A percentile compares a stretch with the other conserved stretches of the same genome.
Evolutionary conservation across 495 filamentous ascomycete genomes (phyloP).

Genomic region (Hypoxylon rickii): DNA sequence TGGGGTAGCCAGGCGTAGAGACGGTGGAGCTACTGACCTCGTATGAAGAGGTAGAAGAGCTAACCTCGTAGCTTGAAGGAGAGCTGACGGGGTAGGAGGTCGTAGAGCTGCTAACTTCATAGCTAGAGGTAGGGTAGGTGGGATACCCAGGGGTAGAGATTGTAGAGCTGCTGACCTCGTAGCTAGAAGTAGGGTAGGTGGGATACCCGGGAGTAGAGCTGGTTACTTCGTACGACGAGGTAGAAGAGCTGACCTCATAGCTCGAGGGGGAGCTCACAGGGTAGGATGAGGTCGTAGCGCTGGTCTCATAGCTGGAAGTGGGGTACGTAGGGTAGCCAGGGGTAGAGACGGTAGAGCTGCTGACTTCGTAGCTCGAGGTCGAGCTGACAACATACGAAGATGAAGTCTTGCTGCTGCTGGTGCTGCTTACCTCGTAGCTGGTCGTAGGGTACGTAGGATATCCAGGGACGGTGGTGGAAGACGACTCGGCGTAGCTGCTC

Average conservation of each 20-base stretch:
- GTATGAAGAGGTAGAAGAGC: not conserved
- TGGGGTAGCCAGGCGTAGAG: too few species aligned
- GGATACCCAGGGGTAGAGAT: slow-evolving; percentile 2
- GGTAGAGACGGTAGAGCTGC: not conserved
- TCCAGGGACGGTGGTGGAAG: not conserved
- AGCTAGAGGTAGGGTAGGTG: not conserved
- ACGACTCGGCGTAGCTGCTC: too few species aligned
- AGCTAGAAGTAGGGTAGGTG: not conserved
- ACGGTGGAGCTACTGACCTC: not conserved
- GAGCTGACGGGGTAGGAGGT: not conserved
- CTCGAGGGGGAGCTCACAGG: not conserved
- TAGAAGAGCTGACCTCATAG: slow-evolving; percentile 1
- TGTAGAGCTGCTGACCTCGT: too few species aligned
- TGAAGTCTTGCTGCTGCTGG: too few species aligned
- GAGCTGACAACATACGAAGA: not conserved
- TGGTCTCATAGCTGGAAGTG: not conserved
- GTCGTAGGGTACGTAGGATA: not conserved
- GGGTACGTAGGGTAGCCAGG: not conserved
- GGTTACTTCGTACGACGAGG: too few species aligned
- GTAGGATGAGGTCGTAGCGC: not conserved
- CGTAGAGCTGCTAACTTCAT: not conserved
- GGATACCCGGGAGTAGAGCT: not conserved
- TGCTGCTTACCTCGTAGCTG: too few species aligned
- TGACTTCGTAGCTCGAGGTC: slow-evolving; percentile 4
- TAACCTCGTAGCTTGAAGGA: not conserved